Evolutionary conservation across 225 moss, liverwort and hornwort species (phyloP).

Genomic region (Asterella californica): DNA sequence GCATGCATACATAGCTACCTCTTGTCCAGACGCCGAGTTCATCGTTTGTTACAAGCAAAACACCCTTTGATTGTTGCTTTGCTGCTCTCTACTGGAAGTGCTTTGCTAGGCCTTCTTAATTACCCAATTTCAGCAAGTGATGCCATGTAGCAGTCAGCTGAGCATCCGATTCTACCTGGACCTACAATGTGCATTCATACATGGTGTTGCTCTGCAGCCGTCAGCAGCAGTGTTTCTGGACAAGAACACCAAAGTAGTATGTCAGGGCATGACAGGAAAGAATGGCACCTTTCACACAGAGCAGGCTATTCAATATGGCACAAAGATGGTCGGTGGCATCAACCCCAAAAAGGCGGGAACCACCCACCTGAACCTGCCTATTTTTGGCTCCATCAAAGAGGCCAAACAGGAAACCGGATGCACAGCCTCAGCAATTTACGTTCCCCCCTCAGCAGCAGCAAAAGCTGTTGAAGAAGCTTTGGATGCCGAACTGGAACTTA

Average conservation of each 20-base stretch:
- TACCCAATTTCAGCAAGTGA: no score
- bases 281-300: conserved; percentile 65
- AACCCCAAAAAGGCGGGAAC: conserved; percentile 66
- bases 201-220: no score
- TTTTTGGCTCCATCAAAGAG: conserved; percentile 56
- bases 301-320: conserved; percentile 63
- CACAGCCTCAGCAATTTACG: conserved; percentile 55
- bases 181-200: no score
- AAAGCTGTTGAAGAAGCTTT: conserved; percentile 54
- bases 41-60: no score
- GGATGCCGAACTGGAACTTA: conserved; percentile 60
- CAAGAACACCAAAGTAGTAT: conserved; percentile 64
- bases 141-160: no score
- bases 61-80: no score
- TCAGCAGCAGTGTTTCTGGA: conserved; percentile 60
- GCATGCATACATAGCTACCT: no score
- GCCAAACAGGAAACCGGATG: conserved; percentile 56
- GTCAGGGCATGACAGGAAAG: conserved; percentile 63
- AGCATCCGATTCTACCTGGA: no score
- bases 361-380: conserved; percentile 57
- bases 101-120: no score
- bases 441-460: conserved; percentile 48
- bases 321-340: conserved; percentile 66
- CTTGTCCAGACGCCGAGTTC: no score
- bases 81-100: no score